Conservation (phyloP, 1,284 basidiomycete genomes). For the Testicularia cyperi region DNA sequence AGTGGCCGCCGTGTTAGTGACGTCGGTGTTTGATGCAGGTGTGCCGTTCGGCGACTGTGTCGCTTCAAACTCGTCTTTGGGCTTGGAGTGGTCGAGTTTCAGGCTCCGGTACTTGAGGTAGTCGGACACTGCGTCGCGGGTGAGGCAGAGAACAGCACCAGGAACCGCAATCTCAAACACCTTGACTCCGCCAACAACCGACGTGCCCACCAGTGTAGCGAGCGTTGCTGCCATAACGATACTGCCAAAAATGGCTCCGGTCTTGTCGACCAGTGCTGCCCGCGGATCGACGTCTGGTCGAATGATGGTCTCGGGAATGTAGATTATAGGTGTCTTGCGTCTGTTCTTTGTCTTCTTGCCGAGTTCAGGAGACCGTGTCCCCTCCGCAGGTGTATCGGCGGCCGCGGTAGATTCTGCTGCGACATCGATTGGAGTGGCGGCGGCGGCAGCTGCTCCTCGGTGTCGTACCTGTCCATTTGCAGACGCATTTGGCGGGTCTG, state of each 20-base stretch:
- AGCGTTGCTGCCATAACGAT: conserved; percentile 66
- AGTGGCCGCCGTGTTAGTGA: background rate
- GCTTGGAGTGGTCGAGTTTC: conserved; percentile 4
- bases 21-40: background rate
- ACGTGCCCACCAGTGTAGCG: conserved; percentile 67
- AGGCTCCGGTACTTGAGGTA: conserved; percentile 31
- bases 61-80: conserved; percentile 7
- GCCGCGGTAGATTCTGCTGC: background rate
- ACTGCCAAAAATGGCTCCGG: conserved; percentile 65
- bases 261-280: conserved; percentile 64
- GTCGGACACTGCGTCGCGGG: conserved; percentile 72
- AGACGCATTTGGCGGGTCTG: no score
- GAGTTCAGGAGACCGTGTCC: conserved; percentile 1
- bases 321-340: conserved; percentile 32
- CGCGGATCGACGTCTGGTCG: conserved; percentile 63
- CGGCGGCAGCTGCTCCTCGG: conserved; percentile 4
- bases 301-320: conserved; percentile 62
- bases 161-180: conserved; percentile 78
- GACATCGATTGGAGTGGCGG: background rate
- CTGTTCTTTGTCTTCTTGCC: conserved; percentile 1
- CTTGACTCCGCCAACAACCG: conserved; percentile 64
- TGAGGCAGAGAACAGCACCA: conserved; percentile 73
- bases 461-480: conserved; percentile 22
- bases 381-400: no score
- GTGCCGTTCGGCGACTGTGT: background rate